Percentiles rank a stretch among this genome's conserved stretches.
These are phyloP conservation scores for Sarocladium kiliense DNA, from an alignment of 2,329 filamentous ascomycete species.

Conservation along the genomic window DNA sequence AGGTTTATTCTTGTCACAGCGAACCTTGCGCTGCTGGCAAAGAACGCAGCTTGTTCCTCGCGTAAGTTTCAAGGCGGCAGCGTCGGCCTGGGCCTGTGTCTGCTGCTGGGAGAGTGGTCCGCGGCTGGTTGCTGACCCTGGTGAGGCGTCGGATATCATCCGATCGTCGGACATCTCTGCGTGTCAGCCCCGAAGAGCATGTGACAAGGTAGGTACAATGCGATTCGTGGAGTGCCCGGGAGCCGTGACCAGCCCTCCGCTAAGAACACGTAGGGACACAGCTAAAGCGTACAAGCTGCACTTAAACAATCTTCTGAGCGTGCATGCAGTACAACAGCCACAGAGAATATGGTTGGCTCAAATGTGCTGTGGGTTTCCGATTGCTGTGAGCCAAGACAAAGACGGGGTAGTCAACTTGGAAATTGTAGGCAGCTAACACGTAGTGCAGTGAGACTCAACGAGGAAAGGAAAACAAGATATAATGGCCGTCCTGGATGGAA, in stretches of 20 bases:
- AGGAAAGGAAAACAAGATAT: not conserved
- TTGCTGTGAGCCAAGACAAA: too few relatives aligned
- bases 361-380: not conserved
- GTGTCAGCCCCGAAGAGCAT: not conserved
- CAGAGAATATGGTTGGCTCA: not conserved
- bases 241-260: too few relatives aligned
- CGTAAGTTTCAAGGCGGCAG: slow-evolving; percentile 48
- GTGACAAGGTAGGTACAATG: not conserved
- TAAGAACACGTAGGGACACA: too few relatives aligned
- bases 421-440: too few relatives aligned
- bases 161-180: not conserved
- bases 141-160: not conserved
- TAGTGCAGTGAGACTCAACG: too few relatives aligned
- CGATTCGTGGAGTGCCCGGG: too few relatives aligned
- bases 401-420: too few relatives aligned
- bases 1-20: slow-evolving; percentile 68
- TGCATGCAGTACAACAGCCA: not conserved
- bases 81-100: slow-evolving; percentile 26
- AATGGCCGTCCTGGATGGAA: not conserved
- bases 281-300: too few relatives aligned
- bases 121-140: not conserved
- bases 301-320: too few relatives aligned
- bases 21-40: slow-evolving; percentile 72
- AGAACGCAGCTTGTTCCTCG: slow-evolving; percentile 61
- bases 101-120: slow-evolving; percentile 18